A percentile compares a stretch with the other conserved stretches of the same genome.
Conservation (phyloP, 768 basidiomycete species). For the Amylocystis lapponica region DNA sequence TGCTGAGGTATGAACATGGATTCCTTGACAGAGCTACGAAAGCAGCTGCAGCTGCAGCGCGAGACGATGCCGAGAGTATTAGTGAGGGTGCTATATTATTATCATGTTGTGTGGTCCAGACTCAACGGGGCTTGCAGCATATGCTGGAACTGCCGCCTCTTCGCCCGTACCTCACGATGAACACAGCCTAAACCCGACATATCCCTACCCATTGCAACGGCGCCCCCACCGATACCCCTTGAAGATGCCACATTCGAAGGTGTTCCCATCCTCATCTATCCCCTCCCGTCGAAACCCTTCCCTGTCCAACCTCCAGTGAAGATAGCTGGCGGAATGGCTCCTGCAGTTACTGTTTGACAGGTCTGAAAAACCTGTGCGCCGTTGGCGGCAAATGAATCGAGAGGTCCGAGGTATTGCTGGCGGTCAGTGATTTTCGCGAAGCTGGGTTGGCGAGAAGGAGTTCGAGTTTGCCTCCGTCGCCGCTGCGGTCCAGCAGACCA, state of each 20-base stretch:
- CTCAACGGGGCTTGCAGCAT: constrained; percentile 34
- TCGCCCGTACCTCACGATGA: constrained; percentile 56
- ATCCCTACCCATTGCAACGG: constrained; percentile 7
- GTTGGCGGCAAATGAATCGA: constrained; percentile 69
- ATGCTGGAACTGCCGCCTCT: constrained; percentile 67
- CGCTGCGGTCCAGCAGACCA: constrained; percentile 13
- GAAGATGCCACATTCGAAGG: constrained; percentile 52
- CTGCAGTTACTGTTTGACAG: constrained; percentile 64
- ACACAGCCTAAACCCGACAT: constrained; percentile 24
- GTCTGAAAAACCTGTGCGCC: constrained; percentile 52
- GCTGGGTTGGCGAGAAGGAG: constrained; percentile 86
- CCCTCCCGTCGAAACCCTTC: constrained; percentile 78
- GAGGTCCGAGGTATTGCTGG: constrained; percentile 81
- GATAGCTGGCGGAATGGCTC: constrained; percentile 69
- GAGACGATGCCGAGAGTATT: constrained; percentile 42
- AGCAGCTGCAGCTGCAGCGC: constrained; percentile 13
- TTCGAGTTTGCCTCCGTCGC: constrained; percentile 47
- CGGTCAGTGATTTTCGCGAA: constrained; percentile 70
- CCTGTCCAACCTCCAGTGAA: constrained; percentile 75
- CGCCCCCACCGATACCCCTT: constrained; percentile 7
- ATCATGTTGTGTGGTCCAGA: background rate
- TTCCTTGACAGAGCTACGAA: constrained; percentile 12
- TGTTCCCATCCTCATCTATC: constrained; percentile 64
- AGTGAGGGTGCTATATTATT: constrained; percentile 50
- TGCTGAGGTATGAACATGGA: constrained; percentile 1